A percentile compares a stretch with the other conserved stretches of the same genome.
phyloP scores from a whole-genome alignment of 352 stramenopile genomes.

The Aphanomyces astaci region DNA sequence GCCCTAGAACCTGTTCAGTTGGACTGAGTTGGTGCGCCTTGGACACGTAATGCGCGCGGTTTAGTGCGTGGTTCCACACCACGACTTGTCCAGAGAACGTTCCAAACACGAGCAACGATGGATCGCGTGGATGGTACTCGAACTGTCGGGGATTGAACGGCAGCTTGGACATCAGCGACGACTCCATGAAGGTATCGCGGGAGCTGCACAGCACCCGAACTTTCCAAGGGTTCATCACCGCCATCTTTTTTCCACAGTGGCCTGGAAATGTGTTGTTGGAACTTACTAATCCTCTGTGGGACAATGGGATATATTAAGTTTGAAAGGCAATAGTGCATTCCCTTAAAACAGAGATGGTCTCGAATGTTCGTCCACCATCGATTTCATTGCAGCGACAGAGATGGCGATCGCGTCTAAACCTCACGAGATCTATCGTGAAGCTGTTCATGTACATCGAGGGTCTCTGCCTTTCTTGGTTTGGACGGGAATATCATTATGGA shows the following conservation, averaged over 20 bases:
- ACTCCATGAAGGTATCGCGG: conserved; percentile 6
- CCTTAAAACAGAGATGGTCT: neutral
- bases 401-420: no score
- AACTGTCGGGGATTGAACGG: conserved; percentile 7
- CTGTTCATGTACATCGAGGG: no score
- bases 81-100: conserved; percentile 11
- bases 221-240: conserved; percentile 14
- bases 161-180: neutral
- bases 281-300: no score
- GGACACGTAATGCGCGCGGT: neutral
- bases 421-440: no score
- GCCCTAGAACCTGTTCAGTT: conserved; percentile 2
- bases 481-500: no score
- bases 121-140: conserved; percentile 3
- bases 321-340: neutral
- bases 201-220: conserved; percentile 1
- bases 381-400: no score
- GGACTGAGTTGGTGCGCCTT: conserved; percentile 5
- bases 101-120: conserved; percentile 1
- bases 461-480: no score
- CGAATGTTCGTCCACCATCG: neutral
- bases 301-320: neutral
- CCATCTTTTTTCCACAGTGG: no score
- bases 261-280: no score
- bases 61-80: conserved; percentile 8